Conservation (phyloP, 1,284 basidiomycete species). For the Apiotrichum brassicae region DNA sequence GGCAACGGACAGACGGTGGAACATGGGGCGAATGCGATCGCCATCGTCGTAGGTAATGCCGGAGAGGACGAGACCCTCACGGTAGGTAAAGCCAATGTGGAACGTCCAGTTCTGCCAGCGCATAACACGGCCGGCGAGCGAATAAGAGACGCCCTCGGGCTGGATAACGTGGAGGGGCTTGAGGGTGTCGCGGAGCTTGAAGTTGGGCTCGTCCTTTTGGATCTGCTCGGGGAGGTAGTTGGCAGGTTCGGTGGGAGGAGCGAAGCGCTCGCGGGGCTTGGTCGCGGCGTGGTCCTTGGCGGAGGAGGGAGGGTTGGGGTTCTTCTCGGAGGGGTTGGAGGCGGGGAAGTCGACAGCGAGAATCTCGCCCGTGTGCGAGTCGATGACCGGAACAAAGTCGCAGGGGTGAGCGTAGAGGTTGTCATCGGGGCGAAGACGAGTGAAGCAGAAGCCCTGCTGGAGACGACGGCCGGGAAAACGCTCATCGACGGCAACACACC, state of each 20-base stretch:
- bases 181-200: constrained; percentile 61
- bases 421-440: constrained; percentile 40
- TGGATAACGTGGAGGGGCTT: constrained; percentile 83
- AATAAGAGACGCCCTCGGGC: constrained; percentile 87
- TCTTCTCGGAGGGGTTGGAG: constrained; percentile 19
- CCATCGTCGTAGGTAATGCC: constrained; percentile 44
- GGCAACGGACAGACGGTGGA: constrained; percentile 48
- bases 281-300: constrained; percentile 23
- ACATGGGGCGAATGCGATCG: constrained; percentile 37
- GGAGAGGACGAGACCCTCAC: constrained; percentile 45
- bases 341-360: constrained; percentile 46
- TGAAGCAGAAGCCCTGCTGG: constrained; percentile 49
- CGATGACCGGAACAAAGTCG: constrained; percentile 45
- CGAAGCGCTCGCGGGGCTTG: constrained; percentile 41
- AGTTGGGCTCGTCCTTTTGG: constrained; percentile 48
- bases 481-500: constrained; percentile 50
- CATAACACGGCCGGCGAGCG: constrained; percentile 63
- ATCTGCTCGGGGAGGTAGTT: constrained; percentile 49
- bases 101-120: constrained; percentile 40
- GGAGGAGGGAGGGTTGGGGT: constrained; percentile 24
- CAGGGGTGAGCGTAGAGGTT: constrained; percentile 50
- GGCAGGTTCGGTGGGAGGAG: constrained; percentile 43
- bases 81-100: constrained; percentile 31
- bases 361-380: constrained; percentile 43
- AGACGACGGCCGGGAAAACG: constrained; percentile 45